Evolutionary conservation across 441 rosid genomes (phyloP).

Genomic region (Pelargonium fulgidum): DNA sequence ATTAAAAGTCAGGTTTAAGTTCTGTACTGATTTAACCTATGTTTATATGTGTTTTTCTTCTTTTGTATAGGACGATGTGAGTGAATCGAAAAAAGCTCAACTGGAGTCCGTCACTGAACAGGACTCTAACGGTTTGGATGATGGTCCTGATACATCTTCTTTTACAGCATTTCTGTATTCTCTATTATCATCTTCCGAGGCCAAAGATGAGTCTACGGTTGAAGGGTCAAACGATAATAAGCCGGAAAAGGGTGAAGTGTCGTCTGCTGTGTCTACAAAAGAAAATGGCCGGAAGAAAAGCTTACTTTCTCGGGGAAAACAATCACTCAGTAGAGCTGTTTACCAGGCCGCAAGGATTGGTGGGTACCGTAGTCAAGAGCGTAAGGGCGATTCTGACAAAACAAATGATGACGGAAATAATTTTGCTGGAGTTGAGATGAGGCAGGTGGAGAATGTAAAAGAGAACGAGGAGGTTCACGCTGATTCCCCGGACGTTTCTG

Average conservation of each 20-base stretch:
- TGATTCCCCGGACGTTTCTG: conserved; percentile 50
- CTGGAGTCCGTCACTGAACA: conserved; percentile 43
- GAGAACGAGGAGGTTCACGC: conserved; percentile 28
- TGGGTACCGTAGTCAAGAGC: conserved; percentile 45
- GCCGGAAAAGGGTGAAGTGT: conserved; percentile 36
- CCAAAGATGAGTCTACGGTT: conserved; percentile 32
- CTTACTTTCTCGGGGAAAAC: conserved; percentile 64
- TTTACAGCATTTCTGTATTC: conserved; percentile 87
- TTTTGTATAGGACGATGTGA: conserved; percentile 43
- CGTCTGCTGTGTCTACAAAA: conserved; percentile 36
- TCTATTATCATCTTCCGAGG: conserved; percentile 55
- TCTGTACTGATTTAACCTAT: not conserved
- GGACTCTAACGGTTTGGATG: conserved; percentile 32
- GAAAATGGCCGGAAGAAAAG: conserved; percentile 53
- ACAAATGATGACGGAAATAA: conserved; percentile 31
- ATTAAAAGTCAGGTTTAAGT: not conserved
- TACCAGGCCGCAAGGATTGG: conserved; percentile 46
- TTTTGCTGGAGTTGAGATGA: conserved; percentile 58
- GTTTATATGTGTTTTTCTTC: not conserved
- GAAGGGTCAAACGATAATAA: conserved; percentile 40
- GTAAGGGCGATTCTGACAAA: conserved; percentile 35
- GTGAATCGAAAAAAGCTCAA: conserved; percentile 39
- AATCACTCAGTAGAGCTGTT: conserved; percentile 49
- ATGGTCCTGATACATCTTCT: conserved; percentile 91
- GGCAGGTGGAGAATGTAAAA: conserved; percentile 31